Conservation (phyloP, 139 green algal genomes). For the Chlamydomonas asymmetrica region DNA sequence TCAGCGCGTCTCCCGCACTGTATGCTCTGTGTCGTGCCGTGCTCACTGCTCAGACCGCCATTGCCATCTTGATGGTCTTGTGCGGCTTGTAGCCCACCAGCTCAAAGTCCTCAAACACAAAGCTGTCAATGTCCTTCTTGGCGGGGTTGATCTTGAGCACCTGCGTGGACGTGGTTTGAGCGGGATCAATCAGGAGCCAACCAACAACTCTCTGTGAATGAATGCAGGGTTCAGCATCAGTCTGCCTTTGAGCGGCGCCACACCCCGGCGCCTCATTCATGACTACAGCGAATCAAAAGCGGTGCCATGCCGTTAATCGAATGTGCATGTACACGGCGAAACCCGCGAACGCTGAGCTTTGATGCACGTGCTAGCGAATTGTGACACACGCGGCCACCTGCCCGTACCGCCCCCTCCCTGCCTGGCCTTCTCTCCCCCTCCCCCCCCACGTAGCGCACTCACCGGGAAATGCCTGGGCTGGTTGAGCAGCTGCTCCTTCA, state of each 20-base stretch:
- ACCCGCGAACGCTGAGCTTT: not conserved
- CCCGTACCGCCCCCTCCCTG: not conserved
- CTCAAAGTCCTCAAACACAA: slow-evolving; percentile 88
- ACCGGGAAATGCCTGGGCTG: slow-evolving; percentile 80
- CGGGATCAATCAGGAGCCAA: no score
- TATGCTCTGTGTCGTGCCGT: no score
- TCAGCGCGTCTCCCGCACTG: no score
- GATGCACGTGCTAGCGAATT: not conserved
- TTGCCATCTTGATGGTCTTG: slow-evolving; percentile 97
- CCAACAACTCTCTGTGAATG: no score
- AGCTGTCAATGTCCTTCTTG: slow-evolving; percentile 90
- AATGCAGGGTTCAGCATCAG: no score
- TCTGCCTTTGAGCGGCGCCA: no score
- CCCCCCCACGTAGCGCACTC: not conserved
- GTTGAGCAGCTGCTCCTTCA: slow-evolving; percentile 92
- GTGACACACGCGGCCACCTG: not conserved
- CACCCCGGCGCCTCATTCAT: no score
- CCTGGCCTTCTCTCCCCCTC: not conserved
- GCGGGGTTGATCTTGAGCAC: slow-evolving; percentile 83
- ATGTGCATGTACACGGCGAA: no score
- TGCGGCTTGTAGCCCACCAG: slow-evolving; percentile 90
- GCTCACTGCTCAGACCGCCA: slow-evolving; percentile 82
- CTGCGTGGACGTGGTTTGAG: no score
- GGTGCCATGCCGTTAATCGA: no score
- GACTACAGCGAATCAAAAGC: no score